Conservation (phyloP, 768 basidiomycete species). For the Termitomyces sp. region DNA sequence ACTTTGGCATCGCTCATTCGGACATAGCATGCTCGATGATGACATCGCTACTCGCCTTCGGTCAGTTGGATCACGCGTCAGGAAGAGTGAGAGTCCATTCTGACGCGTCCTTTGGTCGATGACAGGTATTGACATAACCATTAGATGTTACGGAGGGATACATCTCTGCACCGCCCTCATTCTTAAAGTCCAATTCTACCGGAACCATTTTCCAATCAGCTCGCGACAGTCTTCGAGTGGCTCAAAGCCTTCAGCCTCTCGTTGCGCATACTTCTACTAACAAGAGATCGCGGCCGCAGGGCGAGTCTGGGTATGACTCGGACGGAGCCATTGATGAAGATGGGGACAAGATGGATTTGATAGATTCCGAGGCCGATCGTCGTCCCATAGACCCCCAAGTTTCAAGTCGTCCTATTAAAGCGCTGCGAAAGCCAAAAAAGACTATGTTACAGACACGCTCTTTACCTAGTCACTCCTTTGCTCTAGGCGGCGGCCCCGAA, state of each 20-base stretch:
- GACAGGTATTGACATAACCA: conserved; percentile 22
- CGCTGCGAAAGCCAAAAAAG: conserved; percentile 30
- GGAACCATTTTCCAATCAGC: conserved; percentile 46
- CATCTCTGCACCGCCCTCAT: conserved; percentile 29
- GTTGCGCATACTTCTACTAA: conserved; percentile 9
- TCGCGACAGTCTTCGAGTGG: conserved; percentile 48
- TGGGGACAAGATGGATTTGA: conserved; percentile 7
- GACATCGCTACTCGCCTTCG: conserved; percentile 52
- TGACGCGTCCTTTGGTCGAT: background rate
- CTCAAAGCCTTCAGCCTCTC: conserved; percentile 22
- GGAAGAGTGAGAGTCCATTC: conserved; percentile 45
- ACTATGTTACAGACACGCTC: conserved; percentile 29
- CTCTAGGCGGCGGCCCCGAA: conserved; percentile 7
- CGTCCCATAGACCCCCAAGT: background rate
- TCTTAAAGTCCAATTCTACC: conserved; percentile 33
- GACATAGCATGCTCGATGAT: conserved; percentile 32
- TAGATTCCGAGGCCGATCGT: conserved; percentile 5
- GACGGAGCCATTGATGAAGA: conserved; percentile 21
- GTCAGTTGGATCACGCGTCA: conserved; percentile 49
- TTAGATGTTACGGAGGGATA: conserved; percentile 63
- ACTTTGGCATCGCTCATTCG: background rate
- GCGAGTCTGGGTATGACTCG: conserved; percentile 19
- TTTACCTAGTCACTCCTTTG: conserved; percentile 25
- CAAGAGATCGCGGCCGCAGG: conserved; percentile 33
- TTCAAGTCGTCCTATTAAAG: conserved; percentile 28